Evolutionary conservation across 2,329 filamentous ascomycete genomes (phyloP).

Genomic region (Pyrenophora teres): DNA sequence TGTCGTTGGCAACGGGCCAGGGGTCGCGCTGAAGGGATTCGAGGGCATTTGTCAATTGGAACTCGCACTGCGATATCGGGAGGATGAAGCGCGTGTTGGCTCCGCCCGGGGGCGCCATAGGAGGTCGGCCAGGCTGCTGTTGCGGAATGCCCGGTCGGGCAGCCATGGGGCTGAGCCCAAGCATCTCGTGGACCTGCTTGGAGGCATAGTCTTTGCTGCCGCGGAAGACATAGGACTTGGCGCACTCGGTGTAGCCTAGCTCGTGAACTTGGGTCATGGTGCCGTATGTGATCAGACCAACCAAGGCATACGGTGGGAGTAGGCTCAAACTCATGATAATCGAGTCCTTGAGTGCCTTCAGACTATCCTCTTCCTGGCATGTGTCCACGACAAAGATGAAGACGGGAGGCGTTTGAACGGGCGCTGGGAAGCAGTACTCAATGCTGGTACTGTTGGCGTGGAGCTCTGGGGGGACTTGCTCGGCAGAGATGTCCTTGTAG

Average conservation of each 20-base stretch:
- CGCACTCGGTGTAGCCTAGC: conserved; percentile 95
- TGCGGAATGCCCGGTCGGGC: conserved; percentile 71
- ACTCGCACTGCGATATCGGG: conserved; percentile 93
- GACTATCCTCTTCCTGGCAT: conserved; percentile 84
- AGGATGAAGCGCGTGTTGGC: conserved; percentile 89
- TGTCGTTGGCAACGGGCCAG: conserved; percentile 94
- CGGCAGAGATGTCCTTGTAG: conserved; percentile 87
- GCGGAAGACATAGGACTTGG: conserved; percentile 97
- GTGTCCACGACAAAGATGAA: conserved; percentile 88
- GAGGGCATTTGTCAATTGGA: conserved; percentile 93
- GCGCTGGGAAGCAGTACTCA: conserved; percentile 79
- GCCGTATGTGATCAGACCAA: conserved; percentile 84
- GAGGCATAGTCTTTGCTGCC: conserved; percentile 98
- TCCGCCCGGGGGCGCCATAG: conserved; percentile 67
- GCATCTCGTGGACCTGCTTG: conserved; percentile 99
- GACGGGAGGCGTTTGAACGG: conserved; percentile 83
- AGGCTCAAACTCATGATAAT: conserved; percentile 84
- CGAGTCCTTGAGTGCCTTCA: conserved; percentile 82
- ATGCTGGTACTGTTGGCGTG: conserved; percentile 86
- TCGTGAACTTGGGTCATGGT: conserved; percentile 99
- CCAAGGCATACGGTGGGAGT: conserved; percentile 78
- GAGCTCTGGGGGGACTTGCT: conserved; percentile 80
- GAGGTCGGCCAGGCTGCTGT: conserved; percentile 74
- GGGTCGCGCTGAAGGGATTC: conserved; percentile 96
- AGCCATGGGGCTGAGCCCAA: conserved; percentile 75